phyloP scores from a whole-genome alignment of 2,329 filamentous ascomycete genomes.

The Akanthomyces lecanii region DNA sequence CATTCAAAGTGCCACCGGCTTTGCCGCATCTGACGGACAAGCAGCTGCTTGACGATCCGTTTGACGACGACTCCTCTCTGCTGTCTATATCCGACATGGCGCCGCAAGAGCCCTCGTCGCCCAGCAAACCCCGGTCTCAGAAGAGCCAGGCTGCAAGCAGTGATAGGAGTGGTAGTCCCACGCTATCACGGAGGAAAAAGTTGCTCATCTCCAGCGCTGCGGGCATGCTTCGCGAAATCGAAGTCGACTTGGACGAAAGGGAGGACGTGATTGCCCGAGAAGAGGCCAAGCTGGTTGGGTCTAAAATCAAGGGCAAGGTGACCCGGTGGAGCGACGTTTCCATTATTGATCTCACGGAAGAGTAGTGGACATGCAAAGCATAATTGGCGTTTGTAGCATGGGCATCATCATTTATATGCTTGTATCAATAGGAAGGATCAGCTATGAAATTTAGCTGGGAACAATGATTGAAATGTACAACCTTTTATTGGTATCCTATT shows the following conservation, averaged over 20 bases:
- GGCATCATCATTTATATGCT: not conserved
- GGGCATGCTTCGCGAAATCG: constrained; percentile 12
- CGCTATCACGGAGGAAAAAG: constrained; percentile 13
- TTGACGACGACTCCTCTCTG: not conserved
- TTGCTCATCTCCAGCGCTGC: constrained; percentile 6
- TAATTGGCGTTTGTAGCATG: not conserved
- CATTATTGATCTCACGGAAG: constrained; percentile 32
- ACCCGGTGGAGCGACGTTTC: constrained; percentile 31
- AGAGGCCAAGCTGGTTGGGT: not conserved
- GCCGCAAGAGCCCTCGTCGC: constrained; percentile 1
- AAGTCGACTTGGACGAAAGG: constrained; percentile 5
- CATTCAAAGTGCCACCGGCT: not conserved
- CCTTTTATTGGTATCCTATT: not conserved
- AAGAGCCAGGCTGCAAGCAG: constrained; percentile 1
- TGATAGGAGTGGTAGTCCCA: constrained; percentile 7
- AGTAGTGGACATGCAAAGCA: constrained; percentile 9
- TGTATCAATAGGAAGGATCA: not conserved
- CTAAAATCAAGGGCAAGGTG: constrained; percentile 14
- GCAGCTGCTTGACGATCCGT: not conserved
- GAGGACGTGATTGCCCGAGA: not conserved
- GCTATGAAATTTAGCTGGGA: not conserved
- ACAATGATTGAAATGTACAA: not conserved
- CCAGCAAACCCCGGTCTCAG: constrained; percentile 9
- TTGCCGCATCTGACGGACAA: not conserved
- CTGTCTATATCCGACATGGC: not conserved